Evolutionary conservation across 2,329 filamentous ascomycete genomes (phyloP), one percentile per base, ranked within the genome.

Genomic region (Onygenales sp.): DNA sequence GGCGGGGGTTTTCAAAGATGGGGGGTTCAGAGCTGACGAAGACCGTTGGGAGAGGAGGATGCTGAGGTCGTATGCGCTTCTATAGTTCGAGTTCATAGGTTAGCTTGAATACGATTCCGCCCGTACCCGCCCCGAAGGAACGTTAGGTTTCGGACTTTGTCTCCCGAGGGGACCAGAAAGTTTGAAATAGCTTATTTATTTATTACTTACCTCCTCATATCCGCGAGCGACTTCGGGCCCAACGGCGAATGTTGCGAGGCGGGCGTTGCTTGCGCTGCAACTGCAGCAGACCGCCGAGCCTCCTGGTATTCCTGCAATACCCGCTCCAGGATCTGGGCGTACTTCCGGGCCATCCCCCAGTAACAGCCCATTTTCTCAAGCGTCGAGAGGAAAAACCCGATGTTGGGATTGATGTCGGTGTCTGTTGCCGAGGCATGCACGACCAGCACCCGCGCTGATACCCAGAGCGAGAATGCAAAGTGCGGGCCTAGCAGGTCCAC

Each of bases 401-500:
- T 70, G 50, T 69, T 67, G 0, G 67, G 61, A 27, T 74, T 70
- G 0, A 74, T 64, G n/a, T 52, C 46, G 9, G 33, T 43, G 2
- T 70, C 68, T 1, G 68, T 63, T 0, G 69, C 67, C 2, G 73
- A 70, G 0, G 73, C 70, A 45, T 75, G 70, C 4, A 74, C 70
- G 8, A 75, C 53, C 8, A 75, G 57, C 4, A 74, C 46, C 11
- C 72, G 60, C 1, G 70, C 73, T 2, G 71, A 71, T 1, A 74
- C 70, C 72, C 72, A 75, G 0, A 75, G 65, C 0, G 71, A 68
- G n/a, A 75, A 74, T 0, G 72, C 71, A 56, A 75, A 75, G 0
- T 72, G 72, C 0, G 72, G 72, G 0, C 72, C 73, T 0, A 75
- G 63, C 0, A 74, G 65, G 42, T 75, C 71, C 11, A 75, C 55